Percentiles rank a stretch among this genome's conserved stretches.
These are phyloP conservation scores for Colletotrichum brevisporum DNA, from an alignment of 2,329 filamentous ascomycete genomes.

Conservation along the genomic window DNA sequence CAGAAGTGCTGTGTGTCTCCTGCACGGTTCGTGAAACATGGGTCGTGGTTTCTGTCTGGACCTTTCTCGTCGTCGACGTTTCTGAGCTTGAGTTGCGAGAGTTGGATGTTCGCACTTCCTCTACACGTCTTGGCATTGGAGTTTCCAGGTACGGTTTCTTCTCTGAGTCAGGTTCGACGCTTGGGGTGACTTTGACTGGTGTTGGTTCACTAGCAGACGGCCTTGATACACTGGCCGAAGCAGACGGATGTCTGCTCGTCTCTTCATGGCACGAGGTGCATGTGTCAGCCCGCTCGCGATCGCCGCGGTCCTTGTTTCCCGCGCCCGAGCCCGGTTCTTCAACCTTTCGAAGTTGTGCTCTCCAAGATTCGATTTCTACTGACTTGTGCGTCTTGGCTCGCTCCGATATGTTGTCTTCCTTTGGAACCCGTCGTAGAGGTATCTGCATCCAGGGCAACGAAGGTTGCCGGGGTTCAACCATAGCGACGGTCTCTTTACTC, in stretches of 20 bases:
- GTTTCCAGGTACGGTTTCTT: neutral
- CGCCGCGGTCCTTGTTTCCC: neutral
- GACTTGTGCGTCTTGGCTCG: neutral
- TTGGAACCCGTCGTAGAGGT: slow-evolving; percentile 33
- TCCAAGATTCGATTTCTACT: neutral
- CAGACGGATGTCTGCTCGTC: neutral
- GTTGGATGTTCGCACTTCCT: slow-evolving; percentile 1
- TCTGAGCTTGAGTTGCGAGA: slow-evolving; percentile 17
- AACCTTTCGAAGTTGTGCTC: slow-evolving; percentile 19
- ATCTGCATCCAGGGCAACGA: slow-evolving; percentile 30
- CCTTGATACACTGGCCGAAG: neutral
- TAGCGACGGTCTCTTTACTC: slow-evolving; percentile 2
- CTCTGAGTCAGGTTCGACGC: neutral
- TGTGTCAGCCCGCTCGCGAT: slow-evolving; percentile 22
- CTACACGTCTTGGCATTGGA: neutral
- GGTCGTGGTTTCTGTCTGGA: slow-evolving; percentile 5
- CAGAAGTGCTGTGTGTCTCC: neutral
- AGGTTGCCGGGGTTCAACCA: neutral
- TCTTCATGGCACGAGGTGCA: slow-evolving; percentile 17
- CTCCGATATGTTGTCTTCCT: slow-evolving; percentile 28
- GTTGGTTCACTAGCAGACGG: neutral
- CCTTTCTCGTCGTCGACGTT: neutral
- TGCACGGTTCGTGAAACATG: slow-evolving; percentile 1
- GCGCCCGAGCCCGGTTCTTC: neutral
- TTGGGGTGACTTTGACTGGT: neutral